Percentiles rank a stretch among this genome's conserved stretches.
Evolutionary conservation across 2,329 filamentous ascomycete species (phyloP).

Genomic region (Claviceps humidiphila): DNA sequence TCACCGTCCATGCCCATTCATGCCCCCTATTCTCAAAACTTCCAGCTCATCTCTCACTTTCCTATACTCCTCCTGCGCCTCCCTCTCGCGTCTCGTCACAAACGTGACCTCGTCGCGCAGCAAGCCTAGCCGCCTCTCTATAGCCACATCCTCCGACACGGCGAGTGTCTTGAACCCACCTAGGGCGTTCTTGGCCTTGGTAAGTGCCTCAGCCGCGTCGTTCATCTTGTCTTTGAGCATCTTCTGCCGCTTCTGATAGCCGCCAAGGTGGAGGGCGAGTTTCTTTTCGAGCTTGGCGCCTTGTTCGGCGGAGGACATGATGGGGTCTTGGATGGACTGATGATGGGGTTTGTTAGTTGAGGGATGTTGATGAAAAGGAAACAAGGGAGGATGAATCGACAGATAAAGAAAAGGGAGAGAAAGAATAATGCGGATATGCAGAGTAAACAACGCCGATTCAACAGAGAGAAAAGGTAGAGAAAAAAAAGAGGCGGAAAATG

Average conservation of each 20-base stretch:
- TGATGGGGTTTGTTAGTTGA: neutral
- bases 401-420: neutral
- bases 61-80: constrained; percentile 80
- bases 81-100: constrained; percentile 68
- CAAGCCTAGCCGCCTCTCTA: constrained; percentile 57
- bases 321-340: constrained; percentile 57
- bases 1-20: constrained; percentile 26
- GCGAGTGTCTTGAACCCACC: constrained; percentile 63
- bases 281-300: constrained; percentile 90
- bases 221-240: constrained; percentile 65
- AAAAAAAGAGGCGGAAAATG: neutral
- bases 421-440: too few relatives aligned
- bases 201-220: constrained; percentile 61
- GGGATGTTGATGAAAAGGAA: neutral
- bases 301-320: constrained; percentile 61
- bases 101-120: constrained; percentile 74
- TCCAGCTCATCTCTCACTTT: constrained; percentile 65
- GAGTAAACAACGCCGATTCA: too few relatives aligned
- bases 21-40: constrained; percentile 29
- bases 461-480: neutral
- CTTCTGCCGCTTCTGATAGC: constrained; percentile 79
- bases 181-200: constrained; percentile 58
- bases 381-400: neutral
- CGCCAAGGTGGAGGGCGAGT: constrained; percentile 72
- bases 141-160: constrained; percentile 65